Evolutionary conservation across 73 alveolate species (phyloP).

Genomic region (Paraurostyla sp.): DNA sequence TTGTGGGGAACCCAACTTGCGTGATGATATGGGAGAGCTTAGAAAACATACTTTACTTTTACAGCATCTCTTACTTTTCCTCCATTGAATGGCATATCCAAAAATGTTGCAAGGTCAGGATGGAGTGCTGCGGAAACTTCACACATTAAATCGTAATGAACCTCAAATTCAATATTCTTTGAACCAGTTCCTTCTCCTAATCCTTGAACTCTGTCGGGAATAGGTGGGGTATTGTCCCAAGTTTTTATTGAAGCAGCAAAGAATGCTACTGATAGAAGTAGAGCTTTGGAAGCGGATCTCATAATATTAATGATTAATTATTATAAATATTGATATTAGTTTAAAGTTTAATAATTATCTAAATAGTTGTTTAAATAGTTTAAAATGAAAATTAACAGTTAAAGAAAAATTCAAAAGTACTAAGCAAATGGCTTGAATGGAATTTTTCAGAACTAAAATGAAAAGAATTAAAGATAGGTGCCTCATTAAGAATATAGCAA

Average conservation of each 20-base stretch:
- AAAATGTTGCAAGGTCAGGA: slow-evolving; percentile 25
- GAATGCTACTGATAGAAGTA: not conserved
- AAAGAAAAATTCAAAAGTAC: not conserved
- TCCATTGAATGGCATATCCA: slow-evolving; percentile 21
- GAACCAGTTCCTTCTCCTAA: slow-evolving; percentile 12
- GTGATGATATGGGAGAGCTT: slow-evolving; percentile 54
- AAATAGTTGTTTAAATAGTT: no score
- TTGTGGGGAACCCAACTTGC: slow-evolving; percentile 51
- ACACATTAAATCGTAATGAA: slow-evolving; percentile 50
- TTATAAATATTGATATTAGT: not conserved
- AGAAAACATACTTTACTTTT: slow-evolving; percentile 10
- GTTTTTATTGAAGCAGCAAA: not conserved
- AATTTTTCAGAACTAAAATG: no score
- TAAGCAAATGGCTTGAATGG: not conserved
- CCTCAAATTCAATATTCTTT: not conserved
- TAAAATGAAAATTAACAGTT: slow-evolving; percentile 22
- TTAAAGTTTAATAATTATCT: no score
- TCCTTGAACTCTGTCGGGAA: slow-evolving; percentile 35
- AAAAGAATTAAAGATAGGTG: no score
- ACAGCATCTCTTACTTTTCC: slow-evolving; percentile 35
- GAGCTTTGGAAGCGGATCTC: slow-evolving; percentile 10
- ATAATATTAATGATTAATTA: not conserved
- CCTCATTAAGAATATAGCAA: no score
- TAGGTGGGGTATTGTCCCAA: slow-evolving; percentile 56
- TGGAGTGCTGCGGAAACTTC: slow-evolving; percentile 23